A percentile compares a stretch with the other conserved stretches of the same genome.
Evolutionary conservation across 169 alveolate genomes (phyloP).

Genomic region (Cryptosporidium bovis): DNA sequence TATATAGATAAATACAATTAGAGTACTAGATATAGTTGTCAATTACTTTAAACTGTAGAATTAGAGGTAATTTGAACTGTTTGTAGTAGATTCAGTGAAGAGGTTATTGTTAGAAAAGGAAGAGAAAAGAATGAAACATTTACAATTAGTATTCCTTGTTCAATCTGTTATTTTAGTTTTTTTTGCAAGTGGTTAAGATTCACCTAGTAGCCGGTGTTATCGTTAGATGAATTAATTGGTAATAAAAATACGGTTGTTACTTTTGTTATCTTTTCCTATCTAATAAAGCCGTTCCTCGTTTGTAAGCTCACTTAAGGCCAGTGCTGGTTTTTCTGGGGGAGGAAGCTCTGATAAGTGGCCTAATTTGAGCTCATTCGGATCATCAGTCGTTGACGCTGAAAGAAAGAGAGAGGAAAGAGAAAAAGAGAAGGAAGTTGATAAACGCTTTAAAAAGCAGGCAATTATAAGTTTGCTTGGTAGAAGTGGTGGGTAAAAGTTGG

Average conservation of each 20-base stretch:
- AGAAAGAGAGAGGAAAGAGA: conserved; percentile 12
- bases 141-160: neutral
- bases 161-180: neutral
- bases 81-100: no score
- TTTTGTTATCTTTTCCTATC: neutral
- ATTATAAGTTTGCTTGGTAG: neutral
- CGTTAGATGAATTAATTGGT: no score
- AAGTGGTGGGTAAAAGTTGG: conserved; percentile 3
- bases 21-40: no score
- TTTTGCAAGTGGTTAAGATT: neutral
- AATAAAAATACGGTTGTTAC: no score
- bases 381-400: neutral
- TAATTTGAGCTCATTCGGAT: neutral
- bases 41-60: no score
- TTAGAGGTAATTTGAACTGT: no score
- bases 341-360: neutral
- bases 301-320: neutral
- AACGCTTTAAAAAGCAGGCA: conserved; percentile 24
- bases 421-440: neutral
- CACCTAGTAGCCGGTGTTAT: neutral
- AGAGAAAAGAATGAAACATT: neutral
- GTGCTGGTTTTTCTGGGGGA: neutral
- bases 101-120: neutral
- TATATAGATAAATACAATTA: no score
- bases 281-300: neutral